Evolutionary conservation across 2,329 filamentous ascomycete genomes (phyloP), one percentile per base, ranked within the genome.

Genomic region (Colletotrichum endophyticum): DNA sequence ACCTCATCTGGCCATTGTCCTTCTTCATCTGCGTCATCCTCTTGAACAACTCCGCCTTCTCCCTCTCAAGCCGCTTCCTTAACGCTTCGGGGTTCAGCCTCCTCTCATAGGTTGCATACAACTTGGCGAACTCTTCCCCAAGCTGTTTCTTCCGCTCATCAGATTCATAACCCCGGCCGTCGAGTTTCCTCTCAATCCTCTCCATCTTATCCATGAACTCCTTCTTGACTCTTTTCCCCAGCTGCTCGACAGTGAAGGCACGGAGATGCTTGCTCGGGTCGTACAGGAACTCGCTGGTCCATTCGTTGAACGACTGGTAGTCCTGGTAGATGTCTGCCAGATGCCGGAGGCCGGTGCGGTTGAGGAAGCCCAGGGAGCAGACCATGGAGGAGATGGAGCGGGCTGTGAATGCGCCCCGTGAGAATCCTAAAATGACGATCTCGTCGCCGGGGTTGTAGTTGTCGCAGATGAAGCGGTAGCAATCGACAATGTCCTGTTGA

Each of bases 341-440:
- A 6, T 69, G 39, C 2, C 68, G 56, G 5, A 78, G 27, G 19
- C 77, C 77, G 25, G 73, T 36, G 9, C 75, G 76, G 34, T 77
- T 78, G 25, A 78, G 57, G 15, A 78, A 69, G 8, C 76, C 77
- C 4, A 78, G 25, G 13, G 67, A 72, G 32, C 69, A 73, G 7
- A 84, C 72, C 72, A 82, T 68, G 49, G 75, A 78, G 16, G 84
- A 82, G 12, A 85, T 80, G 3, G 83, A 82, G 16, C 84, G 83
- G 25, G 83, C 84, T 0, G 84, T 85, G 70, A 84, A 85, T 22
- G 84, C 84, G 22, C 84, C 84, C 2, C 84, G 82, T 0, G 84
- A 85, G 78, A 85, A 85, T 8, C 84, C 84, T n/a, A 85, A 76
- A 22, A 84, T 81, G 25, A 84, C 77, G 25, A 85, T 82, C 73